Evolutionary conservation across 2,329 filamentous ascomycete species (phyloP).

Genomic region (Westerdykella sp.): DNA sequence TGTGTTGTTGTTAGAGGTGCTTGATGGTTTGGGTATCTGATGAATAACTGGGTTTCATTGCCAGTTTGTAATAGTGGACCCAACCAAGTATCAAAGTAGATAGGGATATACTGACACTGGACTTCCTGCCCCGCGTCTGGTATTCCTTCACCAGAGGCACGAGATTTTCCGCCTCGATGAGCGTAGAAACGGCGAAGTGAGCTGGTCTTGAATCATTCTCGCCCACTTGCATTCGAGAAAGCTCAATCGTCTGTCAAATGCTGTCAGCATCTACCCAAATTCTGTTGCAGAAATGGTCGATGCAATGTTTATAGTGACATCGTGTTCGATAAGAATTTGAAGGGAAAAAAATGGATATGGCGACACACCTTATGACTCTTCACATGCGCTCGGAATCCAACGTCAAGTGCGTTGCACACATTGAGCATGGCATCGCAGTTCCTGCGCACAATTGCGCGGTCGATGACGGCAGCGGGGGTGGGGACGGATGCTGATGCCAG

Average conservation of each 20-base stretch:
- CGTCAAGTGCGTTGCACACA: slow-evolving; percentile 51
- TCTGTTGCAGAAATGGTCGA: neutral
- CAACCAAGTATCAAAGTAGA: slow-evolving; percentile 1
- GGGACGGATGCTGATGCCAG: slow-evolving; percentile 37
- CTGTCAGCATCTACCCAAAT: neutral
- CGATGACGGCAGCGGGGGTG: slow-evolving; percentile 63
- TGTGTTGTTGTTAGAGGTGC: neutral
- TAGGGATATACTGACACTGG: slow-evolving; percentile 49
- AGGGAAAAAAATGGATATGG: neutral
- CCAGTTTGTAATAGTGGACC: too few species aligned
- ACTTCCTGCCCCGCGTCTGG: slow-evolving; percentile 46
- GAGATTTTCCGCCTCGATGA: slow-evolving; percentile 66
- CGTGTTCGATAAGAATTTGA: neutral
- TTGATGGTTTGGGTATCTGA: too few species aligned
- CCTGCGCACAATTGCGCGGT: slow-evolving; percentile 57
- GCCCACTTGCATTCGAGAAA: slow-evolving; percentile 66
- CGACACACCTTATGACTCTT: slow-evolving; percentile 73
- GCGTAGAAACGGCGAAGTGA: slow-evolving; percentile 65
- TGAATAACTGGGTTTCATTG: too few species aligned
- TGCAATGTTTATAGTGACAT: neutral
- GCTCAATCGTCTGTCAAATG: slow-evolving; percentile 53
- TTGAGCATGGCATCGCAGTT: slow-evolving; percentile 70
- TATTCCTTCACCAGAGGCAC: slow-evolving; percentile 55
- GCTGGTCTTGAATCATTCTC: slow-evolving; percentile 39
- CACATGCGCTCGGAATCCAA: slow-evolving; percentile 69